Percentiles rank a stretch among this genome's conserved stretches.
These are phyloP conservation scores for Malus hybrid DNA, from an alignment of 331 rosid genomes.

Conservation along the genomic window DNA sequence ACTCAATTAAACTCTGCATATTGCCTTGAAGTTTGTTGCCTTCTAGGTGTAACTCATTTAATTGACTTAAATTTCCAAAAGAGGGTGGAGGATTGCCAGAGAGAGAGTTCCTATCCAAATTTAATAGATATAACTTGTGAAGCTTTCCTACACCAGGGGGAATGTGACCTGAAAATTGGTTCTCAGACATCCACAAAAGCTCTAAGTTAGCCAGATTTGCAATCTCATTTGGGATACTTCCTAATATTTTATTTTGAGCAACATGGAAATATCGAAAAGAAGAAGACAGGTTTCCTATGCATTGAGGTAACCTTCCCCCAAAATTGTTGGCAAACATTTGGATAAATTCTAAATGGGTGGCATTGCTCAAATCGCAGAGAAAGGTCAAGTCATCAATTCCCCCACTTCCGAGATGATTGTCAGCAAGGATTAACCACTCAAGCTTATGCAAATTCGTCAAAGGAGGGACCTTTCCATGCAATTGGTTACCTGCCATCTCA, in stretches of 20 bases:
- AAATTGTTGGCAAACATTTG: neutral
- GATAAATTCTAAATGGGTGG: neutral
- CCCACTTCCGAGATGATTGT: neutral
- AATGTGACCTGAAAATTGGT: neutral
- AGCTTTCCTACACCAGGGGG: neutral
- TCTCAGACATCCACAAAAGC: rapidly evolving
- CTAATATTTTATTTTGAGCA: too few species aligned
- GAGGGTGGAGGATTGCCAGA: neutral
- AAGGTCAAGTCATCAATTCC: neutral
- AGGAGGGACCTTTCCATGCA: neutral
- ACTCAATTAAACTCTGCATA: neutral
- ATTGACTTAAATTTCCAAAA: too few species aligned
- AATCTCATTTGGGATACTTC: too few species aligned
- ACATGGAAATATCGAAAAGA: rapidly evolving
- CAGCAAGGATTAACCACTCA: rapidly evolving
- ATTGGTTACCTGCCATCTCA: rapidly evolving
- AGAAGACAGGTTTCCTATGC: too few species aligned
- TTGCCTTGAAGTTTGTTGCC: neutral
- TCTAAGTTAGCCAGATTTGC: neutral
- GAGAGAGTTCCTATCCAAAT: neutral
- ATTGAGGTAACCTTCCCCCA: neutral
- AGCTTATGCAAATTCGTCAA: neutral
- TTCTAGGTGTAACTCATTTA: neutral
- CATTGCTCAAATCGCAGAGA: neutral
- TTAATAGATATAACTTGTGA: neutral